Conservation (phyloP, 495 filamentous ascomycete species). For the Xylaria sp. region DNA sequence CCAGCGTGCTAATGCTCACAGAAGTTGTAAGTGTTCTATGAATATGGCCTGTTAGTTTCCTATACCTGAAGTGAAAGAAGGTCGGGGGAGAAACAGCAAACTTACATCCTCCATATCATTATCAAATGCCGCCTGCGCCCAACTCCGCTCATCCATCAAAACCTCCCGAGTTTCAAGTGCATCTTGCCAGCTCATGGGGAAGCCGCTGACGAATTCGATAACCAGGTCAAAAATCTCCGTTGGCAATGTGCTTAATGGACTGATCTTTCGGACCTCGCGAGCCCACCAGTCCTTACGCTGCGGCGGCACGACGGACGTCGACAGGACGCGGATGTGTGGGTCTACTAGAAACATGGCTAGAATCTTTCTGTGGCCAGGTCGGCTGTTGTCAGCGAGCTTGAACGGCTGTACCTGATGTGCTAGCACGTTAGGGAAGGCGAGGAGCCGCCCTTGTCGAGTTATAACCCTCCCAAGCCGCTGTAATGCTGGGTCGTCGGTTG, state of each 20-base stretch:
- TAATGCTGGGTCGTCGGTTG: constrained; percentile 30
- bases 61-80: background rate
- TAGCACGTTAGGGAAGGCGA: constrained; percentile 51
- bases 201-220: constrained; percentile 30
- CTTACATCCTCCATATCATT: background rate
- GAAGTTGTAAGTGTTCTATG: background rate
- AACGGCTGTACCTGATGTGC: constrained; percentile 63
- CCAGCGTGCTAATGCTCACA: constrained; percentile 6
- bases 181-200: constrained; percentile 36
- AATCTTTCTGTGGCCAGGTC: constrained; percentile 63
- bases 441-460: constrained; percentile 43
- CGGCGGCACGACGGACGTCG: constrained; percentile 64
- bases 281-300: constrained; percentile 56
- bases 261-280: constrained; percentile 34
- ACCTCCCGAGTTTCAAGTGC: constrained; percentile 27
- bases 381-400: constrained; percentile 51
- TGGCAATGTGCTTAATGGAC: constrained; percentile 26
- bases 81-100: background rate
- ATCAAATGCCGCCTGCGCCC: background rate
- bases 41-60: background rate
- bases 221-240: constrained; percentile 38
- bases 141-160: constrained; percentile 35
- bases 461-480: constrained; percentile 46
- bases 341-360: constrained; percentile 66
- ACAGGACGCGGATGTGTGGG: constrained; percentile 57